A percentile compares a stretch with the other conserved stretches of the same genome.
These are phyloP conservation scores for Leucosporidium yakuticum DNA, from an alignment of 768 basidiomycete genomes.

Conservation along the genomic window DNA sequence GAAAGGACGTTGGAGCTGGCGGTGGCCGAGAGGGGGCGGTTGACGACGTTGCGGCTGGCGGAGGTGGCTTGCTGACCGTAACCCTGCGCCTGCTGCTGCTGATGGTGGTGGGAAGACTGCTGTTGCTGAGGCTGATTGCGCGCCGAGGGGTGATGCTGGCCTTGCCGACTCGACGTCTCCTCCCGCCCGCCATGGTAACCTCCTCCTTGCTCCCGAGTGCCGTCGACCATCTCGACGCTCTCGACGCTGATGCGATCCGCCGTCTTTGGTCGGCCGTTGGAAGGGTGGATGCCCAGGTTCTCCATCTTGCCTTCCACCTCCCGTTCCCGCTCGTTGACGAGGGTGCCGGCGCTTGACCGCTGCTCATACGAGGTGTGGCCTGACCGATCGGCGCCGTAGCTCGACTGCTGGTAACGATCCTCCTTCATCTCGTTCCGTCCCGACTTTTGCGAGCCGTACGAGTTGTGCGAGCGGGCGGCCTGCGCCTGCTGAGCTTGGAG, in stretches of 20 bases:
- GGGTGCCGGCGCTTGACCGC: not conserved
- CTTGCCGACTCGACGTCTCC: not conserved
- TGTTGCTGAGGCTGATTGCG: slow-evolving; percentile 3
- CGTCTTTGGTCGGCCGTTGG: not conserved
- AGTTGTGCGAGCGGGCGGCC: slow-evolving; percentile 1
- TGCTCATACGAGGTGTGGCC: not conserved
- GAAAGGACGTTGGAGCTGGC: slow-evolving; percentile 27
- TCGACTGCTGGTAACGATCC: not conserved
- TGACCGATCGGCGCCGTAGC: not conserved
- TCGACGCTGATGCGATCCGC: slow-evolving; percentile 14
- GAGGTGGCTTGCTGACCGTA: slow-evolving; percentile 1
- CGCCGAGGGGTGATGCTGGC: not conserved
- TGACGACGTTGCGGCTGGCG: not conserved
- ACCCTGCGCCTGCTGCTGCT: slow-evolving; percentile 6
- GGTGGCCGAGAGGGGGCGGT: slow-evolving; percentile 13
- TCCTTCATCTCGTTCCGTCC: not conserved
- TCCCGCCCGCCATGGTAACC: slow-evolving; percentile 4
- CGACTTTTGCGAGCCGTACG: slow-evolving; percentile 7
- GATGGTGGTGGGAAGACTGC: slow-evolving; percentile 1
- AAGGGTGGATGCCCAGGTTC: slow-evolving; percentile 13
- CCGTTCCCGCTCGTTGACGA: slow-evolving; percentile 2
- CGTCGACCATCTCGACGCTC: slow-evolving; percentile 19
- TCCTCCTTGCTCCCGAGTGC: not conserved
- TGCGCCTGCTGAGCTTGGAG: not conserved
- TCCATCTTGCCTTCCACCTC: slow-evolving; percentile 33